Percentiles rank a stretch among this genome's conserved stretches.
phyloP scores from a whole-genome alignment of 768 basidiomycete genomes.

The Lactarius sp. region DNA sequence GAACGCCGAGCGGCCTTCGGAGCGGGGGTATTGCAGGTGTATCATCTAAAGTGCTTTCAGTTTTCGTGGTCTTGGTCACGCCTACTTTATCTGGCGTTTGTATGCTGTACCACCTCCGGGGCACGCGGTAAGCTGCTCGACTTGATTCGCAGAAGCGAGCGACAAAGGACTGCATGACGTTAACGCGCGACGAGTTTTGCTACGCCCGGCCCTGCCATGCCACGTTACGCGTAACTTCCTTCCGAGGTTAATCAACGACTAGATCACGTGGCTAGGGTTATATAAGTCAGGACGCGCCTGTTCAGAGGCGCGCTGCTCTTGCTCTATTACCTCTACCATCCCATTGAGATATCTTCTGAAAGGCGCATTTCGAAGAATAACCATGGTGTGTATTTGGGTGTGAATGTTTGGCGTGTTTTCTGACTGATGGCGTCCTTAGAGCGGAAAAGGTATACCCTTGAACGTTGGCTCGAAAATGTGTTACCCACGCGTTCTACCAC shows the following conservation, averaged over 20 bases:
- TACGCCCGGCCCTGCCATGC: too few relatives aligned
- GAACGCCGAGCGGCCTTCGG: slow-evolving; percentile 71
- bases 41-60: slow-evolving; percentile 4
- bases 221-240: too few relatives aligned
- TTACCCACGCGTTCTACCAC: background rate
- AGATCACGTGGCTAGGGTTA: slow-evolving; percentile 13
- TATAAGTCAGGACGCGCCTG: slow-evolving; percentile 13
- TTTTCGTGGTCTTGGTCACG: background rate
- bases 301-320: slow-evolving; percentile 9
- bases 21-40: slow-evolving; percentile 34
- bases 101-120: slow-evolving; percentile 5
- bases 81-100: slow-evolving; percentile 2
- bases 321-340: slow-evolving; percentile 18
- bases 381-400: slow-evolving; percentile 12
- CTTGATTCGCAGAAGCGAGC: background rate
- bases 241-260: background rate
- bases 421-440: slow-evolving; percentile 11
- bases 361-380: background rate
- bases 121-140: background rate
- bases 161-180: slow-evolving; percentile 1
- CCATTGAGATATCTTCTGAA: background rate
- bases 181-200: too few relatives aligned
- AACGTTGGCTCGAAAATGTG: background rate
- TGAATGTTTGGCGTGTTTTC: background rate
- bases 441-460: slow-evolving; percentile 21